Percentiles rank a stretch among this genome's conserved stretches.
Evolutionary conservation across 345 rosid genomes (phyloP).

Genomic region (Noccaea caerulescens): DNA sequence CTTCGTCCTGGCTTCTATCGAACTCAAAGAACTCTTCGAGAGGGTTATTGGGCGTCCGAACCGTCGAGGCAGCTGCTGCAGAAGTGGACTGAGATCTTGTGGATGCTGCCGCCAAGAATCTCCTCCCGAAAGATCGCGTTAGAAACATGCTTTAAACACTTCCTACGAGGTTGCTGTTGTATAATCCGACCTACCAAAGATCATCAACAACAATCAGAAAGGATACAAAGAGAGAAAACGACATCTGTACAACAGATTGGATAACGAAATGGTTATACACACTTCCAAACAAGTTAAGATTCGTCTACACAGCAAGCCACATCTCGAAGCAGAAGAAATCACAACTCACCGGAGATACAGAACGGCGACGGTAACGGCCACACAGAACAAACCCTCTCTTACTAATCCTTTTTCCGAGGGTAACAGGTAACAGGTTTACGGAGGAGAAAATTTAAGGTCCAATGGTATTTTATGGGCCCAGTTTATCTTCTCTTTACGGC

Average conservation of each 20-base stretch:
- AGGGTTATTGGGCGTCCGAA: constrained; percentile 55
- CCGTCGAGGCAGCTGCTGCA: constrained; percentile 57
- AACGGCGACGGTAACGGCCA: constrained; percentile 32
- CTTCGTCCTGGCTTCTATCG: constrained; percentile 70
- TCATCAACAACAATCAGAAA: not conserved
- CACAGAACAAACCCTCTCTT: constrained; percentile 5
- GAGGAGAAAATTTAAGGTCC: constrained; percentile 5
- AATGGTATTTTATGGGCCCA: not conserved
- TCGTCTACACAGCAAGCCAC: not conserved
- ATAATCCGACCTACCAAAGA: constrained; percentile 5
- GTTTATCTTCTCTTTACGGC: not conserved
- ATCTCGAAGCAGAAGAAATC: not conserved
- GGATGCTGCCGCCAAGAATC: constrained; percentile 61
- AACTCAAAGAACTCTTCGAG: constrained; percentile 85
- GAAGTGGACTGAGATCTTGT: constrained; percentile 60
- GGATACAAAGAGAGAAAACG: not conserved
- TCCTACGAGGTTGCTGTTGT: not conserved
- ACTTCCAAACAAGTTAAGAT: not conserved
- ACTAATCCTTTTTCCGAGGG: not conserved
- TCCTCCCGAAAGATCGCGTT: constrained; percentile 65
- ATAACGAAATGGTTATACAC: not conserved
- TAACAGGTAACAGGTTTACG: constrained; percentile 2
- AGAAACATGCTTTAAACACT: constrained; percentile 53
- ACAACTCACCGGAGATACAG: constrained; percentile 27
- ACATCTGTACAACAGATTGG: constrained; percentile 5